These are phyloP conservation scores for Gastrolobium villosum DNA, from an alignment of 306 rosid species.

Conservation along the genomic window DNA sequence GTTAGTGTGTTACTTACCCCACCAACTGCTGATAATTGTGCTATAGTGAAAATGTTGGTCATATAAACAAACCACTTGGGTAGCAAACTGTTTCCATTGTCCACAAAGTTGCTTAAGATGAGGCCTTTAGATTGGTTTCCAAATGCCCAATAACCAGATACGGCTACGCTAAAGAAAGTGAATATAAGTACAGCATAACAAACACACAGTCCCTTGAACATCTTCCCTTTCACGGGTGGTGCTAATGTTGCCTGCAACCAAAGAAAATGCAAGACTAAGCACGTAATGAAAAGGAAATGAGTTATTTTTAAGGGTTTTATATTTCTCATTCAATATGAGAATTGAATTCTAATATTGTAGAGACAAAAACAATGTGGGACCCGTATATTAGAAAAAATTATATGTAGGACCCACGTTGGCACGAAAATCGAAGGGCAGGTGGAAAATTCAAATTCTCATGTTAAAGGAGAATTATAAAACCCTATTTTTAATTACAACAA, in stretches of 20 bases:
- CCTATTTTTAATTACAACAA: not conserved
- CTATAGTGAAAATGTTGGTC: slow-evolving; percentile 69
- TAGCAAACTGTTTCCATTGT: slow-evolving; percentile 61
- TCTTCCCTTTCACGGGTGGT: slow-evolving; percentile 84
- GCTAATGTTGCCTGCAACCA: slow-evolving; percentile 78
- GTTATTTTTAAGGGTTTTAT: not conserved
- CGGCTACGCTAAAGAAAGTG: slow-evolving; percentile 75
- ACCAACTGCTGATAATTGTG: slow-evolving; percentile 78
- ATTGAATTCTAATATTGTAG: no score
- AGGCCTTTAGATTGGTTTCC: slow-evolving; percentile 71
- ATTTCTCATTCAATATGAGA: no score
- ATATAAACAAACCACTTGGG: slow-evolving; percentile 79
- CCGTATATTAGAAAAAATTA: no score
- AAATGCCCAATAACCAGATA: slow-evolving; percentile 90
- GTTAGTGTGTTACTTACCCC: slow-evolving; percentile 57
- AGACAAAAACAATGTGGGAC: no score
- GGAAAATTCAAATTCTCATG: no score
- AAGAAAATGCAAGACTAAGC: slow-evolving; percentile 5
- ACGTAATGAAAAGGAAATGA: not conserved
- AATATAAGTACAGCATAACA: slow-evolving; percentile 60
- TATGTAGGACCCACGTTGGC: no score
- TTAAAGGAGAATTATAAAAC: no score
- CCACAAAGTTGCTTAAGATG: slow-evolving; percentile 67
- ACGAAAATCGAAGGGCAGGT: no score
- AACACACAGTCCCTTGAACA: slow-evolving; percentile 78